Base-by-base conservation (phyloP, 2,329 filamentous ascomycete species). In the Coniochaeta sp. region DNA sequence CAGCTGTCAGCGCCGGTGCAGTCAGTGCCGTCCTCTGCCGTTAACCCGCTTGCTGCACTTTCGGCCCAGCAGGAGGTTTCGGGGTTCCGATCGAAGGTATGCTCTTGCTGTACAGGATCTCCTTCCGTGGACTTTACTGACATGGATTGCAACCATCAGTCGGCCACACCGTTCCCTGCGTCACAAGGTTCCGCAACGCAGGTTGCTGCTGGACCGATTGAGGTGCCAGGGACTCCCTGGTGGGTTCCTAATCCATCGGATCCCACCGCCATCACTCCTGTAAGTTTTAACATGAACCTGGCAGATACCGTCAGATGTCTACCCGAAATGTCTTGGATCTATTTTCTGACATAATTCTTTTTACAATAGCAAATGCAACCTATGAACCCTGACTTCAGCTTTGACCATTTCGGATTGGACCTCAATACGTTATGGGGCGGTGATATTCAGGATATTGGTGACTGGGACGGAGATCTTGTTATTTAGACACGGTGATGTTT, bases 351-450 rank as follows among this genome's bases (percentile, higher is more conserved):
- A 22, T 34, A 19, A 16, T 59, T 40, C 34, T 28, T 55, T n/a
- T 12, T 12, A 19, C 34, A 6, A 58, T 12, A 40, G 56, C 70
- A 74, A 64, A 65, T 71, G 38, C 67, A 70, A 43, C 67, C 69
- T 0, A 77, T 80, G 55, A 82, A 81, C 63, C 76, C 81, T 33
- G 81, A 83, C 60, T 80, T 81, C 62, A 82, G 77, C 65, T 75
- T 83, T 57, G 81, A 83, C 66, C 70, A 81, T 50, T 70, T 83
- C 57, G 81, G 81, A 3, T 73, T 81, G 59, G 81, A 83, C 63
- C 68, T 84, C 58, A 82, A 82, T 62, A 81, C 83, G 64, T 72
- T 84, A 59, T 84, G 81, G 81, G 81, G 64, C 19, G 64, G 47
- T 12, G 47, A 52, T 26, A 17, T 52, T 6, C 8, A 31, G 2